Evolutionary conservation across 495 filamentous ascomycete species (phyloP).

Genomic region (Penicillium psychrofluorescens): DNA sequence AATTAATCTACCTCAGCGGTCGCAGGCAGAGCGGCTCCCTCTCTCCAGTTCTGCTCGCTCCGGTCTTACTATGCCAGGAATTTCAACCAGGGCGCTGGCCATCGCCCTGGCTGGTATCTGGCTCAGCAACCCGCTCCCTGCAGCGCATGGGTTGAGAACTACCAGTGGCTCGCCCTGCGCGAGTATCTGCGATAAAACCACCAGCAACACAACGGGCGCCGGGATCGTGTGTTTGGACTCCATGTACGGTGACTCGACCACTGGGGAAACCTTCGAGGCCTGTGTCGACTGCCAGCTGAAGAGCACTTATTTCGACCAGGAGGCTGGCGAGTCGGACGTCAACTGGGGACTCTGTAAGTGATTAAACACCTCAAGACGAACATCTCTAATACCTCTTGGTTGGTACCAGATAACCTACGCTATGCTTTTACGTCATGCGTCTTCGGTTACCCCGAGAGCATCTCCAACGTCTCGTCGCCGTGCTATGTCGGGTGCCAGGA

Average conservation of each 20-base stretch:
- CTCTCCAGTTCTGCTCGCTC: neutral
- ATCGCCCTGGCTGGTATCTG: conserved; percentile 7
- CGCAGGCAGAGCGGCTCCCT: no score
- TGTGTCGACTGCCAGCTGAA: conserved; percentile 53
- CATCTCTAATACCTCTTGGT: conserved; percentile 1
- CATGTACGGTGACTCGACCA: conserved; percentile 31
- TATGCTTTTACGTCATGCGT: conserved; percentile 40
- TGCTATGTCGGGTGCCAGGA: conserved; percentile 36
- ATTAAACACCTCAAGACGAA: neutral
- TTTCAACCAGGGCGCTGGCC: conserved; percentile 2
- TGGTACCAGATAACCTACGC: conserved; percentile 39
- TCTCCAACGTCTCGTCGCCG: conserved; percentile 31
- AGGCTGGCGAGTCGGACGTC: conserved; percentile 45
- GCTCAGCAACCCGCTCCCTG: conserved; percentile 13
- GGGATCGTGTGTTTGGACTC: conserved; percentile 51
- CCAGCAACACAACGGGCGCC: conserved; percentile 36
- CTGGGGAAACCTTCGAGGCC: conserved; percentile 45
- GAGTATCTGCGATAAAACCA: conserved; percentile 35
- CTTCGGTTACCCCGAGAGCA: conserved; percentile 29
- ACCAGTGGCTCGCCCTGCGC: conserved; percentile 49
- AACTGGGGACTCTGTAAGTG: conserved; percentile 55
- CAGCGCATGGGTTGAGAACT: conserved; percentile 19
- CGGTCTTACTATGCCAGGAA: conserved; percentile 9
- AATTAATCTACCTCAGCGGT: no score
- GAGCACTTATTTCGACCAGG: conserved; percentile 42